Base-by-base conservation (phyloP, 169 alveolate genomes). In the Eimeria maxima region DNA sequence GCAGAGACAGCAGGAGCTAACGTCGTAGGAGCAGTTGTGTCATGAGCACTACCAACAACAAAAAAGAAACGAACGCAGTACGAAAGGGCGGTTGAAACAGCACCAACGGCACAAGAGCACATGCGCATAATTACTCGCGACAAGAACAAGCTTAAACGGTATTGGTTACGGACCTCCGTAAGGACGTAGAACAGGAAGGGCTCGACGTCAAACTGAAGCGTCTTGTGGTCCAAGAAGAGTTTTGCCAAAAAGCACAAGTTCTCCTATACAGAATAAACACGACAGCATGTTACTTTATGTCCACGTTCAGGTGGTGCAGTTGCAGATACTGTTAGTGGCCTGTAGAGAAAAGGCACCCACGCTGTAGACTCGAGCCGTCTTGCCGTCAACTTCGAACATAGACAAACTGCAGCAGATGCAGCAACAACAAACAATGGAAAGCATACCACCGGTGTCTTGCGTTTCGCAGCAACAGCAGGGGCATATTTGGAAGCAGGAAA, bases 141-240 rank as follows among this genome's bases (percentile, higher is more conserved):
- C 2, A 38, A 65, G 50, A 3, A 27, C 27, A 22, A 83, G 38
- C 44, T 22, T 63, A 2, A 57, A 47, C 45, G 44, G 83, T 18
- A 63, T 45, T 87, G 10, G 86, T 69, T 5, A 69, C 95, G 8
- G 29, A 95, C 98, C 97, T 99, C 99, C 0, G 99, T 98, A 88
- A 99, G 97, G 87, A 99, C 99, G 97, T 99, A 99, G 96, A 99
- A 99, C 76, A 99, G 97, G 96, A 99, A 99, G 29, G 98, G 97
- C 88, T 96, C 97, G 57, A 97, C 98, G 87, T 98, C 95, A 93
- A 97, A 98, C 93, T 84, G 96, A 88, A 99, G 97, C 63, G 99
- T 99, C 97, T 99, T 99, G 97, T 99, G 99, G 90, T 99, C 99
- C 65, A 99, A 97, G 96, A 99, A 99, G n/a, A 99, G 98, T 96